Evolutionary conservation across 192 early-diverging fungal species (phyloP).

Genomic region (Umbelopsis sp.): DNA sequence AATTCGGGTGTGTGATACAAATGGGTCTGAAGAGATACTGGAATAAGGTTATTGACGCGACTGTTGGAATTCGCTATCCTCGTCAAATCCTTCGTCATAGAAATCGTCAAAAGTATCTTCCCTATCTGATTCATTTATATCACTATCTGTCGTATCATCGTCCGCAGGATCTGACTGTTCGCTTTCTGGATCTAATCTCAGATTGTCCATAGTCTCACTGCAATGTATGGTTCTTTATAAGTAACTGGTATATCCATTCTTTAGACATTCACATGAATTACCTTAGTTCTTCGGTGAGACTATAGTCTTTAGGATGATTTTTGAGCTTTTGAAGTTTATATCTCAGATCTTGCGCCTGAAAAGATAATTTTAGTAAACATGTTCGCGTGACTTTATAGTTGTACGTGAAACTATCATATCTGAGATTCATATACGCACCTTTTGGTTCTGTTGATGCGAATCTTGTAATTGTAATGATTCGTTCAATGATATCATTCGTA

Average conservation of each 20-base stretch:
- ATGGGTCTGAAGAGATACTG: too few species aligned
- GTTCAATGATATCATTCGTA: conserved; percentile 22
- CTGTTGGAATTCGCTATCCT: conserved; percentile 5
- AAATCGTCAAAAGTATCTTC: conserved; percentile 11
- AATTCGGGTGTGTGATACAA: too few species aligned
- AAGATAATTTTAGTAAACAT: too few species aligned
- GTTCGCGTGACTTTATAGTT: too few species aligned
- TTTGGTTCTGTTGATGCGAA: not conserved
- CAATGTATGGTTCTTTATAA: not conserved
- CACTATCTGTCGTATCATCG: conserved; percentile 9
- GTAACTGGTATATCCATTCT: not conserved
- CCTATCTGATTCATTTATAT: conserved; percentile 1
- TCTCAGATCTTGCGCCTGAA: not conserved
- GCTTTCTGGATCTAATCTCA: conserved; percentile 2
- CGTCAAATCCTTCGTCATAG: conserved; percentile 19
- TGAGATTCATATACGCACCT: conserved; percentile 13
- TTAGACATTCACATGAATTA: not conserved
- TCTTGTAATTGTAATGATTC: conserved; percentile 22
- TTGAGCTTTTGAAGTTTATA: conserved; percentile 12
- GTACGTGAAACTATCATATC: not conserved
- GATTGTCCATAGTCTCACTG: not conserved
- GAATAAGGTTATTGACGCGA: not conserved
- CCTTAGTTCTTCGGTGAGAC: not conserved
- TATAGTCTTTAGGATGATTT: not conserved
- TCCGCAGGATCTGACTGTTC: conserved; percentile 10